Evolutionary conservation across 805 yeast species (phyloP).

Genomic region (Starmerella potacharoeniae): DNA sequence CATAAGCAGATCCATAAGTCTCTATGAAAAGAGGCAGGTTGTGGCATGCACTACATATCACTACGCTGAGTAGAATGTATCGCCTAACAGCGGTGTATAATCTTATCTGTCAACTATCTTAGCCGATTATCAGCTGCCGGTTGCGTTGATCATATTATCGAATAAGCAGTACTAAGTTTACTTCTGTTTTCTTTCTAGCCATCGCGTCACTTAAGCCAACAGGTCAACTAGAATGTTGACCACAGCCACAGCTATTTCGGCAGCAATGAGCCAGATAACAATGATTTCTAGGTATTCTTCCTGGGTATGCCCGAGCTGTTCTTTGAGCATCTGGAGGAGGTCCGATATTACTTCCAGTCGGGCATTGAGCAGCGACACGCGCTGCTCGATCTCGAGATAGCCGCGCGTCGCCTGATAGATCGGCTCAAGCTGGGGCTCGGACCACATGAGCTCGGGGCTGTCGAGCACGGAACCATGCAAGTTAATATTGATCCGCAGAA

Average conservation of each 20-base stretch:
- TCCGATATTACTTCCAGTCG: constrained; percentile 89
- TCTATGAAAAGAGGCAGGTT: constrained; percentile 4
- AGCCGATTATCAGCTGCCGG: no score
- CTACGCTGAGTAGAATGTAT: not conserved
- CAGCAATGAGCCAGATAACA: constrained; percentile 81
- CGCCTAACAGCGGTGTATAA: no score
- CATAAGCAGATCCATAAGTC: not conserved
- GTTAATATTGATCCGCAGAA: constrained; percentile 41
- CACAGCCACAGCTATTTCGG: constrained; percentile 80
- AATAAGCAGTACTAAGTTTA: no score
- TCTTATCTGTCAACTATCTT: no score
- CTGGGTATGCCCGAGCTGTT: constrained; percentile 90
- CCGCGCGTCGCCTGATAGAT: constrained; percentile 96
- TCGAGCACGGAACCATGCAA: constrained; percentile 58
- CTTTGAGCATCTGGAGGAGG: constrained; percentile 88
- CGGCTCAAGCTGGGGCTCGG: constrained; percentile 96
- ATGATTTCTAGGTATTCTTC: constrained; percentile 82
- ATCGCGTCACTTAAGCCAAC: constrained; percentile 7
- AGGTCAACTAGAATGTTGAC: constrained; percentile 49
- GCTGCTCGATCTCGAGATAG: constrained; percentile 84
- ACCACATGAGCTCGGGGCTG: constrained; percentile 98
- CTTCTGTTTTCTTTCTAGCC: no score
- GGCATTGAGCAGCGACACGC: constrained; percentile 82
- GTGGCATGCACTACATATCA: not conserved
- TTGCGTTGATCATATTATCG: no score